Percentiles rank a stretch among this genome's conserved stretches.
Conservation (phyloP, 768 basidiomycete species). For the Lyophyllum atratum region DNA sequence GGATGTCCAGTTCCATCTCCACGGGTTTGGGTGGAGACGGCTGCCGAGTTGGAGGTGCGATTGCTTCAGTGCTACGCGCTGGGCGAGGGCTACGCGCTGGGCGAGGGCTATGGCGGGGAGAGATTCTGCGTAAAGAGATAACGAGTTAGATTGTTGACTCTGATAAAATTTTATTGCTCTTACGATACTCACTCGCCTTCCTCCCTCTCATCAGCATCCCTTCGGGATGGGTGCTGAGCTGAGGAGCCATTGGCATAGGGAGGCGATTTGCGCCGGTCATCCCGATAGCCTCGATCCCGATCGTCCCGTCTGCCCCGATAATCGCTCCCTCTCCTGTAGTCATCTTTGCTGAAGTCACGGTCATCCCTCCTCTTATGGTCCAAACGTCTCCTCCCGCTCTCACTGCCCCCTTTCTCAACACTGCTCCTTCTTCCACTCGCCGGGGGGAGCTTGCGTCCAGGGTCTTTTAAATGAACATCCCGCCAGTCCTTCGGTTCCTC, state of each 20-base stretch:
- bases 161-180: constrained; percentile 6
- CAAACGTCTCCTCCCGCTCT: constrained; percentile 30
- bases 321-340: constrained; percentile 21
- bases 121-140: constrained; percentile 52
- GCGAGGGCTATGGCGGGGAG: constrained; percentile 47
- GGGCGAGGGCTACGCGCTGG: constrained; percentile 27
- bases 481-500: constrained; percentile 66
- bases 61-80: background rate
- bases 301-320: constrained; percentile 23
- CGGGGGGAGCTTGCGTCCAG: constrained; percentile 26
- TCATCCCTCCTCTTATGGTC: constrained; percentile 34
- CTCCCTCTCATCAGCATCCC: constrained; percentile 65
- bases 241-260: constrained; percentile 13
- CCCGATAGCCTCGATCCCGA: constrained; percentile 23
- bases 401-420: constrained; percentile 32
- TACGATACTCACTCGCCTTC: constrained; percentile 90
- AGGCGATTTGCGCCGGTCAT: constrained; percentile 24
- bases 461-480: constrained; percentile 60
- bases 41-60: constrained; percentile 11
- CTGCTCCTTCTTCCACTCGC: constrained; percentile 33
- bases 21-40: constrained; percentile 25
- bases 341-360: constrained; percentile 35
- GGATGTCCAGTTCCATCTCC: constrained; percentile 59
- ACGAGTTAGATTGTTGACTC: constrained; percentile 5
- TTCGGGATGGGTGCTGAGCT: constrained; percentile 1